Evolutionary conservation across 306 rosid species (phyloP).

Genomic region (Ziziphus jujuba): DNA sequence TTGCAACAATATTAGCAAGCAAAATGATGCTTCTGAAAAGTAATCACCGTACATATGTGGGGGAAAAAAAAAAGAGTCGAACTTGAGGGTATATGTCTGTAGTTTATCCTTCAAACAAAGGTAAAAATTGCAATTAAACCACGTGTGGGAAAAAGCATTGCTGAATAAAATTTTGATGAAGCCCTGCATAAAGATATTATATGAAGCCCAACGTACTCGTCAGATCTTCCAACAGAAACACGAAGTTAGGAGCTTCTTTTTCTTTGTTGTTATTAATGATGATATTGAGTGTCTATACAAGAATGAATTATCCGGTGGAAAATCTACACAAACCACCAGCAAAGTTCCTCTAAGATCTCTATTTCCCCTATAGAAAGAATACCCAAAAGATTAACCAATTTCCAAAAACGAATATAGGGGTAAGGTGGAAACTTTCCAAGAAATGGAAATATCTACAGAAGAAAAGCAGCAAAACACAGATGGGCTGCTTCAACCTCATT

Average conservation of each 20-base stretch:
- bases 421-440: constrained; percentile 16
- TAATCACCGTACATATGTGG: no score
- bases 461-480: constrained; percentile 29
- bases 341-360: constrained; percentile 40
- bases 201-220: no score
- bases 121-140: no score
- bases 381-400: constrained; percentile 24
- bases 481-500: constrained; percentile 35
- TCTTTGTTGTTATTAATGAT: constrained; percentile 37
- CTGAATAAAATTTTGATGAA: no score
- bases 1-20: no score
- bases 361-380: constrained; percentile 22
- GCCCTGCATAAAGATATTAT: no score
- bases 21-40: no score
- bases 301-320: constrained; percentile 53
- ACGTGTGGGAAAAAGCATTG: no score
- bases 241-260: not conserved
- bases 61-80: no score
- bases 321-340: constrained; percentile 48
- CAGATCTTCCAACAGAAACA: no score
- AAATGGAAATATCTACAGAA: constrained; percentile 47
- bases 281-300: constrained; percentile 56
- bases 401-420: constrained; percentile 23
- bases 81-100: no score
- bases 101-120: no score